Base-by-base conservation (phyloP, 148 eudicot species). In the Rhododendron henanense region DNA sequence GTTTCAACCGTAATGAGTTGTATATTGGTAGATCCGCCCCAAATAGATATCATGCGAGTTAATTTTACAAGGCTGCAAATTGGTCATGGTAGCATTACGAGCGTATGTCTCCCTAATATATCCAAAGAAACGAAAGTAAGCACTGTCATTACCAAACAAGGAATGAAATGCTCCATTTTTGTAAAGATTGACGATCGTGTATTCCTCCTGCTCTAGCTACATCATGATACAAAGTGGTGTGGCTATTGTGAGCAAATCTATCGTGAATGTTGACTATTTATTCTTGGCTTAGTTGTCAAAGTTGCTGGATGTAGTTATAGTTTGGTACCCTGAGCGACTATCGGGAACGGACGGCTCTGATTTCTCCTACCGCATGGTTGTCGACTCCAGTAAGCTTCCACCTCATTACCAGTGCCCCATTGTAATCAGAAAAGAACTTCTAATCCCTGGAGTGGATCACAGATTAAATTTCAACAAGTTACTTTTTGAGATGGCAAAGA, bases 281-380 rank as follows among this genome's bases (percentile, higher is more conserved):
- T 44, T 78, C 31, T 44, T 44, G 50, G 31, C 51, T 47, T 78
- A 44, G 81, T 44, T 21, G 14, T 78, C 31, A 44, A 78, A 41
- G 51, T 44, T 78, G 53, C 81, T 2, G 14, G 50, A 44, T 78
- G 81, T 14, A 44, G 79, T 39, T 75, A 5, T 18, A 44, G 11
- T 41, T 77, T 41, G 5, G 23, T 77, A 44, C 25, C 80, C 23
- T 44, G 6, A 44, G 11, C 4, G 31, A n/a, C 73, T n/a, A 28
- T 81, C 92, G 4, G 99, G 99, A 87, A 96, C 98, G 9, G 99
- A 96, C 71, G 99, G 98, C 50, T 96, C 93, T 16, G 98, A 95
- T 90, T 96, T 86, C 87, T 95, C 99, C 33, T 96, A 90, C 78
- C 95, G 98, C 71, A 96, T 96, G 99, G 96, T 95, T 73, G 96